Conservation (phyloP, 768 basidiomycete genomes). For the Boletus fagicola region DNA sequence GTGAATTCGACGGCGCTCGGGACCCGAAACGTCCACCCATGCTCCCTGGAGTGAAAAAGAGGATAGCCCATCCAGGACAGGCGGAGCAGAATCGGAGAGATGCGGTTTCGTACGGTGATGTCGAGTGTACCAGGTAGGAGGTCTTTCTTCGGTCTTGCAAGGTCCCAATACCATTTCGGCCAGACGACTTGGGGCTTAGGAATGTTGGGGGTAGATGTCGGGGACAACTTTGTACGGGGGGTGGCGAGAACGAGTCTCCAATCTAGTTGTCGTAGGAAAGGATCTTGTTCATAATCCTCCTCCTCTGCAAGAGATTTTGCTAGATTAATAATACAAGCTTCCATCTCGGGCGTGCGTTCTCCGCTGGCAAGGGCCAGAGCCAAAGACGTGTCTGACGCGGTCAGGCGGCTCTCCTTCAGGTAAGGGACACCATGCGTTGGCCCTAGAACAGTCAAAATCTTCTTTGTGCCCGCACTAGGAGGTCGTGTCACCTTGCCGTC, state of each 20-base stretch:
- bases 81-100: constrained; percentile 81
- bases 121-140: constrained; percentile 72
- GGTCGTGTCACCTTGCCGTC: constrained; percentile 37
- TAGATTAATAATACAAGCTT: constrained; percentile 38
- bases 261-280: constrained; percentile 65
- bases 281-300: constrained; percentile 36
- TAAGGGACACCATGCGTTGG: constrained; percentile 46
- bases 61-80: constrained; percentile 89
- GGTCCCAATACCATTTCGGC: constrained; percentile 98
- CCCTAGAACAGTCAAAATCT: constrained; percentile 46
- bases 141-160: constrained; percentile 69
- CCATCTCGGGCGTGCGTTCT: constrained; percentile 35
- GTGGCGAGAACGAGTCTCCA: constrained; percentile 47
- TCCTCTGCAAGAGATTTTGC: constrained; percentile 38
- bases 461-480: constrained; percentile 42
- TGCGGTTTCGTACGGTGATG: constrained; percentile 77
- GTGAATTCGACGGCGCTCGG: constrained; percentile 44
- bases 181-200: constrained; percentile 55
- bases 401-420: constrained; percentile 44
- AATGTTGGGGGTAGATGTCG: constrained; percentile 15
- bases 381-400: constrained; percentile 41
- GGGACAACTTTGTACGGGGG: not conserved
- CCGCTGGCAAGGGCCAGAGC: constrained; percentile 48
- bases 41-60: constrained; percentile 77
- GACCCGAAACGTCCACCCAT: constrained; percentile 92